A percentile compares a stretch with the other conserved stretches of the same genome.
phyloP scores from a whole-genome alignment of 2,329 filamentous ascomycete genomes.

The Annulohypoxylon truncatum region DNA sequence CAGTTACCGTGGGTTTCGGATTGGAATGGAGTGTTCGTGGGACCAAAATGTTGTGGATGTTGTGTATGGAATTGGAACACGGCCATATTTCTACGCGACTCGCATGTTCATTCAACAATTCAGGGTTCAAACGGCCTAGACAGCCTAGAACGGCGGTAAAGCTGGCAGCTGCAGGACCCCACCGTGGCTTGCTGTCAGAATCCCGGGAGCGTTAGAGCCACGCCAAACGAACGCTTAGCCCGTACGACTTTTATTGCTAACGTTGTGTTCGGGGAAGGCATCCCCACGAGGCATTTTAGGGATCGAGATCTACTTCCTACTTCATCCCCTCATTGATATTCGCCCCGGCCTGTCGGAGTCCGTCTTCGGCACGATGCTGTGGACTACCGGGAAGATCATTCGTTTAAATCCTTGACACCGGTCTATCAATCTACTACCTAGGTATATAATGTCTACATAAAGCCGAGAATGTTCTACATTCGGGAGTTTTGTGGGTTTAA shows the following conservation, averaged over 20 bases:
- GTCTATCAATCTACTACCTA: constrained; percentile 22
- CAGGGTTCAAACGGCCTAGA: constrained; percentile 8
- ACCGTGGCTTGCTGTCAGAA: constrained; percentile 32
- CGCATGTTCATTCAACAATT: constrained; percentile 4
- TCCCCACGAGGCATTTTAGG: constrained; percentile 26
- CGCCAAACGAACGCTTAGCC: constrained; percentile 25
- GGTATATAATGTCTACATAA: constrained; percentile 4
- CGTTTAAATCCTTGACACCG: constrained; percentile 30
- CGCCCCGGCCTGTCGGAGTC: constrained; percentile 18
- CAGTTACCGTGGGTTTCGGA: constrained; percentile 11
- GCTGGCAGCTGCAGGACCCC: constrained; percentile 34
- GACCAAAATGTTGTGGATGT: constrained; percentile 24
- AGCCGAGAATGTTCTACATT: constrained; percentile 22
- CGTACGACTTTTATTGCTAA: constrained; percentile 15
- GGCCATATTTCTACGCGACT: constrained; percentile 29
- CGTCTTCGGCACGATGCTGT: constrained; percentile 21
- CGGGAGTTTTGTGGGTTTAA: background rate
- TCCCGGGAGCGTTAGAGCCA: constrained; percentile 16
- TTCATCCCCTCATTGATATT: constrained; percentile 7
- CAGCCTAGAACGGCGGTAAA: constrained; percentile 29
- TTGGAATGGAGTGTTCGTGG: constrained; percentile 20
- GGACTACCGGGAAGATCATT: constrained; percentile 22
- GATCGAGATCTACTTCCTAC: constrained; percentile 40
- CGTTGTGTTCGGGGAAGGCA: constrained; percentile 26
- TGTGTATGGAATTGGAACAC: constrained; percentile 18